Conservation (phyloP, 176 grass and related monocot species). For the Saccharum officinarum region DNA sequence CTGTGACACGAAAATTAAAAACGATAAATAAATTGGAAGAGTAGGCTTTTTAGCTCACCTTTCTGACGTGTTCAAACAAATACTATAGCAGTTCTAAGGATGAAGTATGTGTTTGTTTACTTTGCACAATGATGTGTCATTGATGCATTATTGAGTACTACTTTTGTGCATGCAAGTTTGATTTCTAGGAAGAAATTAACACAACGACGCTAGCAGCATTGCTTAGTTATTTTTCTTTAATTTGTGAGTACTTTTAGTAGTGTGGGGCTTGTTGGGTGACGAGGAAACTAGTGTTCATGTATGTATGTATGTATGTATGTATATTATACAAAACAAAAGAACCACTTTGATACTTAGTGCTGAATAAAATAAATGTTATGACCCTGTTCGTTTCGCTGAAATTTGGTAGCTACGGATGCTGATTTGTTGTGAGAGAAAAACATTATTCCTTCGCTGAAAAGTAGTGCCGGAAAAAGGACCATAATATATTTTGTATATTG, state of each 20-base stretch:
- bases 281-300: constrained; percentile 41
- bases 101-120: neutral
- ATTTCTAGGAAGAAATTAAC: neutral
- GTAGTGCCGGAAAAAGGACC: too few species aligned
- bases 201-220: too few species aligned
- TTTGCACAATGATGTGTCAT: neutral
- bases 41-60: neutral
- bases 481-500: too few species aligned
- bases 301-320: neutral
- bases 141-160: neutral
- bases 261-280: constrained; percentile 27
- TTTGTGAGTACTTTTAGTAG: neutral
- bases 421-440: too few species aligned
- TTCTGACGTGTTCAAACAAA: neutral
- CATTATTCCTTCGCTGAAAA: too few species aligned
- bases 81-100: neutral
- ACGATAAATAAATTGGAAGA: too few species aligned
- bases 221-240: neutral
- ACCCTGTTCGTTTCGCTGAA: too few species aligned
- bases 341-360: constrained; percentile 18
- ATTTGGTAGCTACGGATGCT: too few species aligned
- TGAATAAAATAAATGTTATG: neutral
- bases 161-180: constrained; percentile 11
- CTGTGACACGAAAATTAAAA: too few species aligned
- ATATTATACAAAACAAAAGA: neutral